Percentiles rank a stretch among this genome's conserved stretches.
Conservation (phyloP, 371 early-diverging fungal genomes). For the Rhizopus stolonifer region DNA sequence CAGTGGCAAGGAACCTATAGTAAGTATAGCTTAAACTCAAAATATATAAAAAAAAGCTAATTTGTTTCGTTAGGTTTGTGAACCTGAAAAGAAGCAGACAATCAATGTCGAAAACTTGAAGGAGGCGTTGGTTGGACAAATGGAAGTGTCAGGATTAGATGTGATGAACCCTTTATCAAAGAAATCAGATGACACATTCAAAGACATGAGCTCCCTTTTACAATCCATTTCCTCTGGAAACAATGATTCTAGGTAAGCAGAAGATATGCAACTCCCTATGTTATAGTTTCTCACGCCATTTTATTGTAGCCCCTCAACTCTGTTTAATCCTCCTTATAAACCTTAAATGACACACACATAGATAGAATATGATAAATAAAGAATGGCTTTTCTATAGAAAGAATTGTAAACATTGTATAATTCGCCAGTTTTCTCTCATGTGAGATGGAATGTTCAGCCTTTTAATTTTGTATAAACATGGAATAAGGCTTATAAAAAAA, state of each 20-base stretch:
- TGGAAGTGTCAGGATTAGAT: constrained; percentile 13
- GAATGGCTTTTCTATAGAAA: too few relatives aligned
- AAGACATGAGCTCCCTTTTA: constrained; percentile 45
- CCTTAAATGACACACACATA: too few relatives aligned
- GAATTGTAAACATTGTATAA: too few relatives aligned
- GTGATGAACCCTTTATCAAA: constrained; percentile 20
- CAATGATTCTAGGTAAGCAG: constrained; percentile 22
- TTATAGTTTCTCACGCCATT: too few relatives aligned
- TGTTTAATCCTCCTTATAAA: constrained; percentile 34
- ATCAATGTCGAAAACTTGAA: constrained; percentile 54
- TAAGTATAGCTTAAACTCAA: constrained; percentile 1
- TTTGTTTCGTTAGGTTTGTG: constrained; percentile 28
- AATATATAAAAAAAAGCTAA: background rate
- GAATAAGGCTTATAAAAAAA: too few relatives aligned
- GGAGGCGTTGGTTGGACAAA: constrained; percentile 36
- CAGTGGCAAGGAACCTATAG: constrained; percentile 27
- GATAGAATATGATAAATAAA: too few relatives aligned
- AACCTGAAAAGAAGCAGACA: constrained; percentile 25
- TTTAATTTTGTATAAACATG: too few relatives aligned
- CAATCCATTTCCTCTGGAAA: constrained; percentile 33
- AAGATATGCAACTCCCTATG: too few relatives aligned
- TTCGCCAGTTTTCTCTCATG: too few relatives aligned
- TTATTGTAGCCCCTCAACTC: constrained; percentile 18
- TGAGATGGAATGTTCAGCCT: too few relatives aligned
- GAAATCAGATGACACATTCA: constrained; percentile 22